These are phyloP conservation scores for Plasmodium falciparum DNA, from an alignment of 169 alveolate genomes.

Conservation along the genomic window DNA sequence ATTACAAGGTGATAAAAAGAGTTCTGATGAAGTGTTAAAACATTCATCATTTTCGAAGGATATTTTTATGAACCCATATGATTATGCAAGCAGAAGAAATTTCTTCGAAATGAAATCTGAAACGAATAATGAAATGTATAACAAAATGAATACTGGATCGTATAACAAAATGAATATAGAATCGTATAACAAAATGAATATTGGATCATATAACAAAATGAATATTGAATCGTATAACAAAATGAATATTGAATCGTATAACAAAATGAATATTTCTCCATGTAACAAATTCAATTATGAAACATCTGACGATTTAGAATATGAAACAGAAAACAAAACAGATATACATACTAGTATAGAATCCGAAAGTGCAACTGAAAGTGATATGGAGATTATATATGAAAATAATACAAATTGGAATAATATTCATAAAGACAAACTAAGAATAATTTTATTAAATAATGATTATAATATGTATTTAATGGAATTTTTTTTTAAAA, in stretches of 20 bases:
- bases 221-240: background rate
- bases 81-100: conserved; percentile 13
- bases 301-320: conserved; percentile 29
- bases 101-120: conserved; percentile 32
- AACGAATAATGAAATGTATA: background rate
- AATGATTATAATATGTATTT: conserved; percentile 55
- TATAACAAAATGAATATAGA: background rate
- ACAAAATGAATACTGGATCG: background rate
- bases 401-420: background rate
- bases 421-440: conserved; percentile 10
- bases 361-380: conserved; percentile 37
- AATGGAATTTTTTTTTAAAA: conserved; percentile 63
- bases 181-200: background rate
- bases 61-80: conserved; percentile 1
- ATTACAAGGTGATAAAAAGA: conserved; percentile 8
- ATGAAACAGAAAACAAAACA: conserved; percentile 37
- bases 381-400: conserved; percentile 19
- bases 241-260: background rate
- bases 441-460: conserved; percentile 56
- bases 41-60: conserved; percentile 10
- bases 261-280: background rate
- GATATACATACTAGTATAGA: conserved; percentile 29
- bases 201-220: background rate
- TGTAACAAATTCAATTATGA: background rate
- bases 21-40: conserved; percentile 3